phyloP scores from a whole-genome alignment of 2,329 filamentous ascomycete species.

The Fusarium falciforme region DNA sequence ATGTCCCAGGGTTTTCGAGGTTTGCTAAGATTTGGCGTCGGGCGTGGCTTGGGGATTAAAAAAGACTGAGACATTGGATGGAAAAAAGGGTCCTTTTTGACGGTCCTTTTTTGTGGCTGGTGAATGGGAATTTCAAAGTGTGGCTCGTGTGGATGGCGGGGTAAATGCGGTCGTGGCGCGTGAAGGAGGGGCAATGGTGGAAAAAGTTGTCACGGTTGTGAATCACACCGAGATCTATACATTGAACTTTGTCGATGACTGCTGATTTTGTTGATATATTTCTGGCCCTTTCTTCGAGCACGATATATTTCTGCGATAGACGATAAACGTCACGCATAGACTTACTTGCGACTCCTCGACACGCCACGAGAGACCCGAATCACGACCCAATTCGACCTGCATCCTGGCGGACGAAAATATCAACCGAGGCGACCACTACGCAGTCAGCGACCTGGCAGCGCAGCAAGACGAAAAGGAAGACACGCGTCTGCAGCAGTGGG shows the following conservation, averaged over 20 bases:
- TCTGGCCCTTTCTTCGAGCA: neutral
- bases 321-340: neutral
- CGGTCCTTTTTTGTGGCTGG: conserved; percentile 11
- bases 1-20: neutral
- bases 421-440: neutral
- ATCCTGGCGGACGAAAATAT: conserved; percentile 24
- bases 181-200: conserved; percentile 31
- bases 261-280: neutral
- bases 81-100: neutral
- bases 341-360: neutral
- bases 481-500: conserved; percentile 34
- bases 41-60: neutral
- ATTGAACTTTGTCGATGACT: conserved; percentile 4
- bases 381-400: conserved; percentile 2
- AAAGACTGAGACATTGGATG: conserved; percentile 2
- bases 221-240: conserved; percentile 33
- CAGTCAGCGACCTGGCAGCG: neutral
- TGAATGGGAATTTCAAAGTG: neutral
- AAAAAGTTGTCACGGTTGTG: conserved; percentile 26
- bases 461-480: conserved; percentile 7
- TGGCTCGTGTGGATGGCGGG: conserved; percentile 27
- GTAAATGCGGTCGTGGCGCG: conserved; percentile 27
- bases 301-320: neutral
- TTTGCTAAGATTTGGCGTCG: neutral
- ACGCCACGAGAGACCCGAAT: neutral